Conservation (phyloP, 257 asterid species). For the Solanum corneliomulleri region DNA sequence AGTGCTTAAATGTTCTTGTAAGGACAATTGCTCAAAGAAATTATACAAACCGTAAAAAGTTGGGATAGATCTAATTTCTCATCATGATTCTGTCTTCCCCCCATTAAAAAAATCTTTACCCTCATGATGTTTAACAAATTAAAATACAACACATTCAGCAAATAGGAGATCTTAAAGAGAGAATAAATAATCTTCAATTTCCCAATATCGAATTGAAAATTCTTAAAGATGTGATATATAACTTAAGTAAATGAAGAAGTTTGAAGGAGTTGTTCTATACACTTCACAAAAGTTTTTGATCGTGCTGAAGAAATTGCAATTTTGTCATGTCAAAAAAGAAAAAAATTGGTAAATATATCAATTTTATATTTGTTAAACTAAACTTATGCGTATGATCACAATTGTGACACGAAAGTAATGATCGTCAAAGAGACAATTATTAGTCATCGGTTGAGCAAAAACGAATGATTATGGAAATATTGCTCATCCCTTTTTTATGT, state of each 20-base stretch:
- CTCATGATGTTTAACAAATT: neutral
- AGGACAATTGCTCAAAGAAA: neutral
- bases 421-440: neutral
- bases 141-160: neutral
- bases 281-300: neutral
- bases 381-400: neutral
- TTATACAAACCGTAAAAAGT: neutral
- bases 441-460: neutral
- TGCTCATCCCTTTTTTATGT: neutral
- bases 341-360: neutral
- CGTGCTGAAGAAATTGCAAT: neutral
- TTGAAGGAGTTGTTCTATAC: neutral
- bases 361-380: neutral
- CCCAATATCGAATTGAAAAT: neutral
- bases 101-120: neutral
- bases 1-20: neutral
- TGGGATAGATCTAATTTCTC: neutral
- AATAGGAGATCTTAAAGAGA: neutral
- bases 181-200: neutral
- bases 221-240: neutral
- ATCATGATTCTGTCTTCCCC: neutral
- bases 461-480: neutral
- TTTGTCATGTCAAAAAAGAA: neutral
- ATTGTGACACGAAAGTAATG: neutral
- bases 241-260: neutral